Conservation (phyloP, 106 monocot genomes). For the Dendrobium nobile region DNA sequence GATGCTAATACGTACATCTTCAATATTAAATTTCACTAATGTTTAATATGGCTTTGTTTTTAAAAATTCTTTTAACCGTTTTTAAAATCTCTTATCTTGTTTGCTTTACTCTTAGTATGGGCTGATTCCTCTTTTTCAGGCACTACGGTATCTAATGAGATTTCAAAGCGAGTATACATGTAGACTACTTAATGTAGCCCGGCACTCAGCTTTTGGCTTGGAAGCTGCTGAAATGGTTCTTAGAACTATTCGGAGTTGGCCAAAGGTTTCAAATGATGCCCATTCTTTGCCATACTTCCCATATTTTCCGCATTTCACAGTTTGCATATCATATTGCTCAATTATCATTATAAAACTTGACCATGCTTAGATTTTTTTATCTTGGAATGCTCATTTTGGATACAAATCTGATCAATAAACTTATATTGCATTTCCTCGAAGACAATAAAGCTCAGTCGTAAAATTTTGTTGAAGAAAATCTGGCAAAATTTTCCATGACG, state of each 20-base stretch:
- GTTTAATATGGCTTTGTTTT: not conserved
- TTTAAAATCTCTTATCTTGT: not conserved
- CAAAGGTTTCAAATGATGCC: slow-evolving; percentile 34
- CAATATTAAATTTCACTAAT: not conserved
- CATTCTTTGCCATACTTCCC: not conserved
- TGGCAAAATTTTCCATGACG: not conserved
- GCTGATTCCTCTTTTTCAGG: slow-evolving; percentile 27
- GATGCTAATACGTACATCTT: too few relatives aligned
- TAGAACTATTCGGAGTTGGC: slow-evolving; percentile 31
- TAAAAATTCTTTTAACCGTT: not conserved
- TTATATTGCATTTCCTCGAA: not conserved
- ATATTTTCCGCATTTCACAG: not conserved
- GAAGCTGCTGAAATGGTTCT: slow-evolving; percentile 68
- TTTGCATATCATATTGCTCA: not conserved
- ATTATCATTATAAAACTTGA: not conserved
- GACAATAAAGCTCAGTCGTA: not conserved
- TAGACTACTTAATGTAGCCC: slow-evolving; percentile 51
- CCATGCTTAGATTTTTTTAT: too few relatives aligned
- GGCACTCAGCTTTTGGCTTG: slow-evolving; percentile 62
- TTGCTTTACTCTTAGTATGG: not conserved
- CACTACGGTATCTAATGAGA: slow-evolving; percentile 77
- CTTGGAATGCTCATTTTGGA: too few relatives aligned
- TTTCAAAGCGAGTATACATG: slow-evolving; percentile 74
- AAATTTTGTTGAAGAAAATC: not conserved
- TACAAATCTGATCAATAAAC: too few relatives aligned